Evolutionary conservation across 495 filamentous ascomycete species (phyloP).

Genomic region (Aspergillus conjunctus): DNA sequence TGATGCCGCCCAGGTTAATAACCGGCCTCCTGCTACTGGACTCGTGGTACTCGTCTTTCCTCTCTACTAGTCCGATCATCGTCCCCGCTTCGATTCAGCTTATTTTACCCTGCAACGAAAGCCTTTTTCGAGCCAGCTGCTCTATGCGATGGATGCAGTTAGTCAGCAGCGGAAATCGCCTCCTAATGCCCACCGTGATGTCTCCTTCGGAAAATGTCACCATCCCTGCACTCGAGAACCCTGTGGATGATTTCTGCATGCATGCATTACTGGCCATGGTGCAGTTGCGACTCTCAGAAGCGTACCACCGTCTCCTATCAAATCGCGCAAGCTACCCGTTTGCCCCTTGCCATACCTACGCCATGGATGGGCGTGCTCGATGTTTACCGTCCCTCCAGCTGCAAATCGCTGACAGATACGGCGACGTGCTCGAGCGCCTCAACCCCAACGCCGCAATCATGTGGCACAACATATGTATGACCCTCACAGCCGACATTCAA

Average conservation of each 20-base stretch:
- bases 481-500: slow-evolving; percentile 52
- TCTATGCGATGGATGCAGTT: slow-evolving; percentile 52
- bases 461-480: slow-evolving; percentile 59
- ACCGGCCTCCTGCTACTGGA: slow-evolving; percentile 52
- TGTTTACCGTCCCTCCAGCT: slow-evolving; percentile 43
- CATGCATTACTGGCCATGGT: slow-evolving; percentile 44
- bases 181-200: slow-evolving; percentile 43
- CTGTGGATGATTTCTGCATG: slow-evolving; percentile 44
- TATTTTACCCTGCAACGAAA: slow-evolving; percentile 49
- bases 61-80: slow-evolving; percentile 52
- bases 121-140: slow-evolving; percentile 48
- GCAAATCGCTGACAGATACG: slow-evolving; percentile 43
- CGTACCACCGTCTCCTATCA: slow-evolving; percentile 50
- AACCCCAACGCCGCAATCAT: slow-evolving; percentile 50
- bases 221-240: slow-evolving; percentile 38
- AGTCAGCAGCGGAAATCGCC: slow-evolving; percentile 40
- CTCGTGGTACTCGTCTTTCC: slow-evolving; percentile 53
- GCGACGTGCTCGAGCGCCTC: slow-evolving; percentile 43
- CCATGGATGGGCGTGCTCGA: slow-evolving; percentile 46
- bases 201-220: slow-evolving; percentile 43
- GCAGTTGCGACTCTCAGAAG: slow-evolving; percentile 47
- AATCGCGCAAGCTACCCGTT: slow-evolving; percentile 45
- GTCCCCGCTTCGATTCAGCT: slow-evolving; percentile 51
- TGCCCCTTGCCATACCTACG: slow-evolving; percentile 49
- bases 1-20: slow-evolving; percentile 38